Conservation (phyloP, 441 rosid genomes). For the Metrosideros polymorpha region DNA sequence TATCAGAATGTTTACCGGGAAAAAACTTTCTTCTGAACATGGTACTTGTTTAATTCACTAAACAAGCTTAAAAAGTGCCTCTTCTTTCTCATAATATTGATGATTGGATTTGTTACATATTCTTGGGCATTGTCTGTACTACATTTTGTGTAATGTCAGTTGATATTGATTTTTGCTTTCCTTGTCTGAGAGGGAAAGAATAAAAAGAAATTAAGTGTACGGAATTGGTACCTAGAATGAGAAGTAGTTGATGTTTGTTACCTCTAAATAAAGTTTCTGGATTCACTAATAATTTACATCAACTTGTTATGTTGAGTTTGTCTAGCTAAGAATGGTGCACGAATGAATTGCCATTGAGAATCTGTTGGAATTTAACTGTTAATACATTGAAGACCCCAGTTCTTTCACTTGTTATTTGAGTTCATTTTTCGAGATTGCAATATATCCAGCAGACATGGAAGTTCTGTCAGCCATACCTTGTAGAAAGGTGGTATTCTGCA, state of each 20-base stretch:
- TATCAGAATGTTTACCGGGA: conserved; percentile 12
- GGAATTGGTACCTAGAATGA: background rate
- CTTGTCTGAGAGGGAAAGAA: background rate
- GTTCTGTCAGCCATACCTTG: background rate
- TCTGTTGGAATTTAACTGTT: background rate
- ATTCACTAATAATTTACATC: background rate
- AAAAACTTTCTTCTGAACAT: conserved; percentile 8
- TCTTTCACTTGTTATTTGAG: background rate
- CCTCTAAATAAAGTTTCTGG: background rate
- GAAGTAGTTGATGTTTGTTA: background rate
- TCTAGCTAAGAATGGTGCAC: background rate
- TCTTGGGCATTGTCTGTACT: background rate
- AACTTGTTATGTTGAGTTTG: background rate
- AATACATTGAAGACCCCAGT: background rate
- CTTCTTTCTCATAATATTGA: background rate
- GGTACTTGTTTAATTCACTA: conserved; percentile 13
- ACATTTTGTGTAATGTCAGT: background rate
- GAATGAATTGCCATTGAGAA: background rate
- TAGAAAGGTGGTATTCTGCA: background rate
- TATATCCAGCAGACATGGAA: background rate
- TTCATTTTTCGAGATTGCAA: background rate
- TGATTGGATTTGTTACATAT: background rate
- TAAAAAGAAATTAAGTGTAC: background rate
- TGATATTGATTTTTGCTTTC: background rate
- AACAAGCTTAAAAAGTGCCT: background rate